Base-by-base conservation (phyloP, 2,329 filamentous ascomycete genomes). In the Madurella fahalii region DNA sequence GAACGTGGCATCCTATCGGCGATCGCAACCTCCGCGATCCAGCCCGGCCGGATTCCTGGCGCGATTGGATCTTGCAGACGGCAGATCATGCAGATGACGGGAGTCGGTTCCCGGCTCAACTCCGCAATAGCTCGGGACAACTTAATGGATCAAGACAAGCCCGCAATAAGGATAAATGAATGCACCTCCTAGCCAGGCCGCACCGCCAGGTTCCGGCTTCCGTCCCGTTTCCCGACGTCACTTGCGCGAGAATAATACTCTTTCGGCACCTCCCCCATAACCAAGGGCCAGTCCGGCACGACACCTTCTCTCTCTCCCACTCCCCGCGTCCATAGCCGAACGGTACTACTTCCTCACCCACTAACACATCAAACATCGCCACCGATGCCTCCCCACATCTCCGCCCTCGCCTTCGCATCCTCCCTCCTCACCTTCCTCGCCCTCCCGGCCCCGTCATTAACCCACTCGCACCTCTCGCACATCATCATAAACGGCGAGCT, bases 401-500 rank as follows among this genome's bases (percentile, higher is more conserved):
- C 25, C 12, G 46, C 40, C 45, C 48, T 44, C 32, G 54, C 42
- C 51, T 59, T 25, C 1, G 48, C 40, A 34, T 56, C 41, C 43
- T 56, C 31, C 47, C 32, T 57, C 42, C 51, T 61, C 30, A 2
- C 50, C 40, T 40, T 57, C 39, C 43, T 53, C 18, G 2, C 56
- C 34, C 30, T 55, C 12, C 18, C 53, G n/a, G 11, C 52, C 1
- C 5, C 45, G 1, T 43, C 37, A 39, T 37, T 57, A 13, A 60
- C 62, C 2, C 68, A 70, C 47, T 69, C 68, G 5, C 68, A 67
- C 53, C 62, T 71, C 50, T 49, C 60, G 17, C 65, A 66, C 59
- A 60, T 71, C 51, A 70, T 74, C 48, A 72, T 77, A 48, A 74
- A 77, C 57, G 77, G 77, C 47, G 66, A 65, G 4, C 75, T 70